These are phyloP conservation scores for Schwanniomyces occidentalis DNA, from an alignment of 805 yeast species.

Conservation along the genomic window DNA sequence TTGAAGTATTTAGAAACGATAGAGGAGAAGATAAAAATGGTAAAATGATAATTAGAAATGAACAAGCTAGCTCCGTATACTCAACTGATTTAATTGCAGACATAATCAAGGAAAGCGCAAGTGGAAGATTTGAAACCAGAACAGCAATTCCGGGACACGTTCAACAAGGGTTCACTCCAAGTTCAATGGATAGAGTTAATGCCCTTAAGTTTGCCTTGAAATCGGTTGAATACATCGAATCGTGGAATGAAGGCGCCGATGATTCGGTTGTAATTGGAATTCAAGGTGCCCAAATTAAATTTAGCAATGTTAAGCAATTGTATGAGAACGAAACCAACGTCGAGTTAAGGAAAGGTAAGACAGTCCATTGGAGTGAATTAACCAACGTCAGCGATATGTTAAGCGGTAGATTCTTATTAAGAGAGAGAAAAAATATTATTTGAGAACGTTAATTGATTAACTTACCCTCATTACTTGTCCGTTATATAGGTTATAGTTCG, in stretches of 20 bases:
- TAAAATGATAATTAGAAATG: slow-evolving; percentile 65
- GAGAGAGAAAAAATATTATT: slow-evolving; percentile 1
- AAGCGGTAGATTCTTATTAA: slow-evolving; percentile 63
- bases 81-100: slow-evolving; percentile 70
- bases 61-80: slow-evolving; percentile 66
- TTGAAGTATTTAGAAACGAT: slow-evolving; percentile 58
- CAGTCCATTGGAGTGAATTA: slow-evolving; percentile 68
- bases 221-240: slow-evolving; percentile 70
- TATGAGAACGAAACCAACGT: slow-evolving; percentile 64
- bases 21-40: slow-evolving; percentile 70
- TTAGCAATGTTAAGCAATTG: slow-evolving; percentile 55
- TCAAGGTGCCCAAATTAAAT: slow-evolving; percentile 62
- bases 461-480: too few relatives aligned
- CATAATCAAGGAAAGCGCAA: slow-evolving; percentile 61
- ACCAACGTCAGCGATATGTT: slow-evolving; percentile 62
- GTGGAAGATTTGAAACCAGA: slow-evolving; percentile 70
- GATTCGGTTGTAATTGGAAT: slow-evolving; percentile 67
- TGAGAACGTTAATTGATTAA: not conserved
- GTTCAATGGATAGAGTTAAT: slow-evolving; percentile 74
- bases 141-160: slow-evolving; percentile 87
- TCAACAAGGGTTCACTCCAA: slow-evolving; percentile 80
- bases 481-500: too few relatives aligned
- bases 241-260: slow-evolving; percentile 17
- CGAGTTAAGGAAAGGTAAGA: slow-evolving; percentile 61
- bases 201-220: slow-evolving; percentile 71